phyloP scores from a whole-genome alignment of 2,329 filamentous ascomycete genomes.

The Monilinia vaccinii-corymbosi region DNA sequence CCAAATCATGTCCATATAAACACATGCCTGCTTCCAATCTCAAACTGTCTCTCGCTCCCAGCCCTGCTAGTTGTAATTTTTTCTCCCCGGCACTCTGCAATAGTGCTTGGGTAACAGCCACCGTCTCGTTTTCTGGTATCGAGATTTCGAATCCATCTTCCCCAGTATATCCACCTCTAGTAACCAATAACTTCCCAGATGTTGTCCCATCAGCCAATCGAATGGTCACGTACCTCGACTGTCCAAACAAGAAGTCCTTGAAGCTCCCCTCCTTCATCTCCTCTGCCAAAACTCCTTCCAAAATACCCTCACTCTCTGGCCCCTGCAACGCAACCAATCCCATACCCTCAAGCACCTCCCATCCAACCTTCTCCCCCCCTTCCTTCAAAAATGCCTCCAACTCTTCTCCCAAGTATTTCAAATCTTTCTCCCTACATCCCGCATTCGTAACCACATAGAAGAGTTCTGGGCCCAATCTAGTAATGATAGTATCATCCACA shows the following conservation, averaged over 20 bases:
- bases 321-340: constrained; percentile 88
- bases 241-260: constrained; percentile 71
- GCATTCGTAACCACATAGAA: constrained; percentile 97
- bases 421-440: constrained; percentile 81
- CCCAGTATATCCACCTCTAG: constrained; percentile 88
- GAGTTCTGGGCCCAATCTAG: constrained; percentile 59
- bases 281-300: constrained; percentile 53
- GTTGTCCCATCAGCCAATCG: constrained; percentile 44
- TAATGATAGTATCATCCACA: constrained; percentile 89
- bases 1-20: constrained; percentile 96
- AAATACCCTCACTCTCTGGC: constrained; percentile 61
- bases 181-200: constrained; percentile 57
- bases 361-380: constrained; percentile 49
- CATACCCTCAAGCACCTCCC: constrained; percentile 61
- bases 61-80: constrained; percentile 67
- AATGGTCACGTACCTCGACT: constrained; percentile 57
- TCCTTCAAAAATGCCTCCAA: constrained; percentile 50
- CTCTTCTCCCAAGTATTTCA: constrained; percentile 64
- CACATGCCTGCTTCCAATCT: constrained; percentile 97
- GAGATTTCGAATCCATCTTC: constrained; percentile 98
- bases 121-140: constrained; percentile 58
- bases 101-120: constrained; percentile 54
- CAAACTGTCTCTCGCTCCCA: constrained; percentile 85
- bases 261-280: constrained; percentile 41
- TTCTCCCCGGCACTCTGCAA: constrained; percentile 44